phyloP scores from a whole-genome alignment of 768 basidiomycete species.

The Sporobolomyces pararoseus region DNA sequence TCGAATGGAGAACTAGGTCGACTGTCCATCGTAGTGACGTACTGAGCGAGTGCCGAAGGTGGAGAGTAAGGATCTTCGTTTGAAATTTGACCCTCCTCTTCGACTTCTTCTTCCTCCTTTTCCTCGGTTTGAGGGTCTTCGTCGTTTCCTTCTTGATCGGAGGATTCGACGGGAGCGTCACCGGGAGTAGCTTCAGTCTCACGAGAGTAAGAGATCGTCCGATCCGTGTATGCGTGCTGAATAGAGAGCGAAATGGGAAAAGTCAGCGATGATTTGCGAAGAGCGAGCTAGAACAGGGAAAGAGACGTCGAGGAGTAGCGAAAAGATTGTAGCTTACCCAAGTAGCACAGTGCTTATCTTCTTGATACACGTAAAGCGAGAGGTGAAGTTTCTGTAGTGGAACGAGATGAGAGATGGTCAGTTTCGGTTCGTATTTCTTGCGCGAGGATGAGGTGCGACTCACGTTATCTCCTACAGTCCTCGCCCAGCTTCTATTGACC shows the following conservation, averaged over 20 bases:
- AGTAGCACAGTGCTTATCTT: constrained; percentile 29
- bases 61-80: constrained; percentile 28
- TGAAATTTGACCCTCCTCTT: constrained; percentile 4
- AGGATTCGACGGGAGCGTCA: background rate
- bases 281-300: no score
- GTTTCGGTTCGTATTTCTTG: background rate
- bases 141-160: background rate
- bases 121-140: no score
- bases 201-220: constrained; percentile 33
- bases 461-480: constrained; percentile 22
- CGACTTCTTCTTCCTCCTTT: no score
- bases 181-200: background rate
- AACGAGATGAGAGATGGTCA: background rate
- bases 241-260: no score
- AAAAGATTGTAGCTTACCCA: constrained; percentile 6
- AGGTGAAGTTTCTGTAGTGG: constrained; percentile 35
- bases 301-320: no score
- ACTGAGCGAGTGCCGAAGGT: constrained; percentile 26
- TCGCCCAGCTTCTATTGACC: constrained; percentile 18
- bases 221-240: constrained; percentile 39
- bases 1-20: constrained; percentile 13
- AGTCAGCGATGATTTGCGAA: background rate
- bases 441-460: background rate
- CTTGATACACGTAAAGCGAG: constrained; percentile 28
- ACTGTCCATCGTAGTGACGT: constrained; percentile 11